Evolutionary conservation across 1,284 basidiomycete genomes (phyloP).

Genomic region (Tetrapyrgos nigripes): DNA sequence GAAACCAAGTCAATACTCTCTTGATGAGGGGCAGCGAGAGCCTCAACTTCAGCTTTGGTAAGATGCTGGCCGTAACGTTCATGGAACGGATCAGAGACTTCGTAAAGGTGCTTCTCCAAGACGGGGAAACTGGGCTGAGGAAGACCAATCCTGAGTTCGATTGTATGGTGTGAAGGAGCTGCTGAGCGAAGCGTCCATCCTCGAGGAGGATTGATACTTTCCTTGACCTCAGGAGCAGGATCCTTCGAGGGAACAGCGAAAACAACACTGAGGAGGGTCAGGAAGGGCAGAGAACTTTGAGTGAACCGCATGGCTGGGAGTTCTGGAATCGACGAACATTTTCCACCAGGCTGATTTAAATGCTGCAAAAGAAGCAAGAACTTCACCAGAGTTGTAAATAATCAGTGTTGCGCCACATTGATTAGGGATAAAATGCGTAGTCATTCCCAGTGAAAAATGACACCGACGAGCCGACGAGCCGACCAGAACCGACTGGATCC

Average conservation of each 20-base stretch:
- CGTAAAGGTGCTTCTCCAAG: conserved; percentile 67
- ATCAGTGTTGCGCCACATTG: not conserved
- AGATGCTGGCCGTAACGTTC: conserved; percentile 71
- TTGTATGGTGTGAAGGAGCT: conserved; percentile 53
- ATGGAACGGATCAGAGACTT: conserved; percentile 70
- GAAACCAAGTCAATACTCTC: conserved; percentile 60
- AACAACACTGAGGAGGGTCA: not conserved
- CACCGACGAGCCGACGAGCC: no score
- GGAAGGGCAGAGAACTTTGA: not conserved
- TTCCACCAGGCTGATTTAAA: not conserved
- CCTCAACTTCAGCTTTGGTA: conserved; percentile 67
- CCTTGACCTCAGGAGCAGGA: conserved; percentile 39
- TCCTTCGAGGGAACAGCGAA: not conserved
- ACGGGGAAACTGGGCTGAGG: conserved; percentile 66
- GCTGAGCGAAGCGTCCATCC: conserved; percentile 55
- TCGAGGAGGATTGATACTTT: conserved; percentile 50
- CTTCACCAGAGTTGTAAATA: not conserved
- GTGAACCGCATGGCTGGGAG: not conserved
- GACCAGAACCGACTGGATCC: no score
- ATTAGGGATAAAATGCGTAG: no score
- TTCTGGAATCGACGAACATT: not conserved
- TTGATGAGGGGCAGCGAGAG: conserved; percentile 61
- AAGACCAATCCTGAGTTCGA: conserved; percentile 69
- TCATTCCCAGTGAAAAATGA: no score
- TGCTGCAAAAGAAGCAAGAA: not conserved